Percentiles rank a stretch among this genome's conserved stretches.
Evolutionary conservation across 2,329 filamentous ascomycete species (phyloP).

Genomic region (Salinomyces thailandicus): DNA sequence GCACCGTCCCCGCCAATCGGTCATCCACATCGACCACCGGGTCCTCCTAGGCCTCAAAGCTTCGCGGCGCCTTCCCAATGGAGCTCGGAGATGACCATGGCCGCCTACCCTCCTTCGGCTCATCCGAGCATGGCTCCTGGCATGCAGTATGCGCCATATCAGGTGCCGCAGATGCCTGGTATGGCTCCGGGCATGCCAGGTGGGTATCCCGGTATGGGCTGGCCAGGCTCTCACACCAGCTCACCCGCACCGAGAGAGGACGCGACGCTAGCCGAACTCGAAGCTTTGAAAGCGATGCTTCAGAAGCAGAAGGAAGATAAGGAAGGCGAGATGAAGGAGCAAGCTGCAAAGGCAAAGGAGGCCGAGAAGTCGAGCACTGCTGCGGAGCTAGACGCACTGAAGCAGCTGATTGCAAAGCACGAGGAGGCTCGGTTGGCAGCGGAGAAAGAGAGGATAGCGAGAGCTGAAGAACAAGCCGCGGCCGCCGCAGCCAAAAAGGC

Average conservation of each 20-base stretch:
- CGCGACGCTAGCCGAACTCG: conserved; percentile 16
- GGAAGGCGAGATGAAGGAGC: conserved; percentile 10
- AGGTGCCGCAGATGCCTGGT: neutral
- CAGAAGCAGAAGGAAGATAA: conserved; percentile 19
- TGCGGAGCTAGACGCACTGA: conserved; percentile 23
- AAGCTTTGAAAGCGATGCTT: conserved; percentile 30
- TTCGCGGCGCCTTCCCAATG: conserved; percentile 21
- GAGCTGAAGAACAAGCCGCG: conserved; percentile 37
- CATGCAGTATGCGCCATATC: neutral
- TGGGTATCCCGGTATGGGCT: neutral
- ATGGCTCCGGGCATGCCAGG: conserved; percentile 2
- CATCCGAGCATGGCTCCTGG: conserved; percentile 7
- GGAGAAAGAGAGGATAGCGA: conserved; percentile 23
- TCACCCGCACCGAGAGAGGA: conserved; percentile 9
- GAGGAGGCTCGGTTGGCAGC: conserved; percentile 31
- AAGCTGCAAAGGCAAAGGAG: conserved; percentile 9
- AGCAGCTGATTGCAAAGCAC: conserved; percentile 32
- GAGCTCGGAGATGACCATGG: conserved; percentile 19
- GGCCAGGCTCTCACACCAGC: conserved; percentile 15
- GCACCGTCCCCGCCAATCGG: conserved; percentile 11
- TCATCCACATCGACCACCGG: conserved; percentile 15
- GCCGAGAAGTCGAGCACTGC: conserved; percentile 13
- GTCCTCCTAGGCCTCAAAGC: conserved; percentile 19
- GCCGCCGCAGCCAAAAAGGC: conserved; percentile 36
- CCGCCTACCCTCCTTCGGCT: conserved; percentile 12